A percentile compares a stretch with the other conserved stretches of the same genome.
These are phyloP conservation scores for Whalleya microplaca DNA, from an alignment of 2,329 filamentous ascomycete genomes.

Conservation along the genomic window DNA sequence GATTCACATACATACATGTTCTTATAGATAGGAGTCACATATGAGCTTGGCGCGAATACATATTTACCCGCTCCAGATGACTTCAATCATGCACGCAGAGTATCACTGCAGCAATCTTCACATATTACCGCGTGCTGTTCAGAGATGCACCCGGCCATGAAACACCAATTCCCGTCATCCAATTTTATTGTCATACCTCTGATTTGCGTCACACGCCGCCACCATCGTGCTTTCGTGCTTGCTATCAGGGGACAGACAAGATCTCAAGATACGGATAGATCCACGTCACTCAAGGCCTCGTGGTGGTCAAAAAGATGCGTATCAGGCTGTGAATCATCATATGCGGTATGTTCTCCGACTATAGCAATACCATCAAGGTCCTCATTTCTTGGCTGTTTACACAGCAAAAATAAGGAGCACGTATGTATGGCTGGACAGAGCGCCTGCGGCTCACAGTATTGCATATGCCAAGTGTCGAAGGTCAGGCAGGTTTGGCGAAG, in stretches of 20 bases:
- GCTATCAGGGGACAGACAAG: background rate
- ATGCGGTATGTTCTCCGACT: background rate
- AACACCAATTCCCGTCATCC: slow-evolving; percentile 1
- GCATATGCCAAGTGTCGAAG: too few relatives aligned
- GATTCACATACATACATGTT: background rate
- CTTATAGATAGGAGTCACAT: background rate
- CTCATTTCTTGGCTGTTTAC: slow-evolving; percentile 10
- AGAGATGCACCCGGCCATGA: background rate
- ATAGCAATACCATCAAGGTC: slow-evolving; percentile 19
- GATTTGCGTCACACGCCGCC: slow-evolving; percentile 3
- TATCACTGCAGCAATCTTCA: slow-evolving; percentile 10
- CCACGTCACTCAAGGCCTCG: too few relatives aligned
- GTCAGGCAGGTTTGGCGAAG: too few relatives aligned
- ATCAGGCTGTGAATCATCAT: too few relatives aligned
- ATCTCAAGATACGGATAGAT: background rate
- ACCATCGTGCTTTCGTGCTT: background rate
- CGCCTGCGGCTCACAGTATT: too few relatives aligned
- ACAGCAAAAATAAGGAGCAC: background rate
- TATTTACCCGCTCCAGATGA: background rate
- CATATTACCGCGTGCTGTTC: slow-evolving; percentile 10
- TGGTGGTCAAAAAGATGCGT: too few relatives aligned
- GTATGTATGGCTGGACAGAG: too few relatives aligned
- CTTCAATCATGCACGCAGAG: slow-evolving; percentile 2
- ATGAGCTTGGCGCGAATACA: background rate
- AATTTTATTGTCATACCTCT: background rate